Base-by-base conservation (phyloP, 2,329 filamentous ascomycete species). In the Epichloe baconii region DNA sequence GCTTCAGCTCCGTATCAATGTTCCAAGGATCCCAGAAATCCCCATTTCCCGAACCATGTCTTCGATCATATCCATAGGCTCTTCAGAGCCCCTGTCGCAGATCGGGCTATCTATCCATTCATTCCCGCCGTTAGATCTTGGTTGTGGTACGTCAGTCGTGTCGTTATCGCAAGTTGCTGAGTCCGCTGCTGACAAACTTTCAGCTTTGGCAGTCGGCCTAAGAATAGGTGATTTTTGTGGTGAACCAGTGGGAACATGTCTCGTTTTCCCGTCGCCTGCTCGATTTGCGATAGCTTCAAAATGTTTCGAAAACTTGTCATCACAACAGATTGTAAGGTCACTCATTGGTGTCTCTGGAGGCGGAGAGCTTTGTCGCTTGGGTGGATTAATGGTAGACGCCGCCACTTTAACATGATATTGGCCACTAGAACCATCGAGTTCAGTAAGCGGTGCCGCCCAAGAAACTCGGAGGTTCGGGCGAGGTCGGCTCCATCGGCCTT, bases 211-310 rank as follows among this genome's bases (percentile, higher is more conserved):
- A 34, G 55, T 52, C 11, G 55, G 52, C n/a, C 54, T 51, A n/a
- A 61, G 61, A 38, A 59, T 61, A 21, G 50, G 50, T n/a, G 54
- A 36, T 10, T 52, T 56, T 36, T 57, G 47, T 54, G 76, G 72
- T 5, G 71, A 75, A 12, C 62, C 65, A 17, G 66, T 69, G 4
- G 71, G 72, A 2, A 74, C 57, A 1, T 75, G 57, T 14, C 34
- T 36, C 2, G 12, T 61, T 63, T 47, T 61, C 58, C n/a, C 59
- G 61, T 57, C 56, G 41, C 61, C 63, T 48, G 61, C 58, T 17
- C 67, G 66, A 21, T 60, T 64, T n/a, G 66, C 69, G 40, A 76
- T 64, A 0, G 66, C 66, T 31, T 68, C 65, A 54, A 78, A 78
- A 56, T 78, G 74, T n/a, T 67, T 68, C 17, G 60, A 63, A 47